Evolutionary conservation across 1,284 basidiomycete species (phyloP), one percentile per base, ranked within the genome.

Genomic region (Apiotrichum gracile): DNA sequence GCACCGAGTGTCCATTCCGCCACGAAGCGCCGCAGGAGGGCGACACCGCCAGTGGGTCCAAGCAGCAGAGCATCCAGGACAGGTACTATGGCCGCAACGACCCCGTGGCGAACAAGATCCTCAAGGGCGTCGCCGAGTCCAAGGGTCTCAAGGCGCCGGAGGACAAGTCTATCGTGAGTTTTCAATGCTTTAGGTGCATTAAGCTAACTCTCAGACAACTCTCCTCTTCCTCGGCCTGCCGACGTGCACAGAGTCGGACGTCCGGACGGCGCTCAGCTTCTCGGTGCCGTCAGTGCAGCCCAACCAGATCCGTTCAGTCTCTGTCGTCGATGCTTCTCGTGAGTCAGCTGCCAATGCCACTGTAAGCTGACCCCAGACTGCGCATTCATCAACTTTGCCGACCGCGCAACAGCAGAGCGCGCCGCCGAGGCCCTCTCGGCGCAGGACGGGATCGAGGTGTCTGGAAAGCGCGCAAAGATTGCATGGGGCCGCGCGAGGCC

Each of bases 381-480:
- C 74, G 94, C 94, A 0, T 99, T 99, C 73, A 81, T 97, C 54
- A 97, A 97, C 73, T 98, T 98, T 77, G 84, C 80, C 55, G 83
- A 87, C 52, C 81, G 96, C 26, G 68, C 79, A 2, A 79, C 82
- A 17, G 93, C 96, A 14, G 96, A 99, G 72, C 76, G 78, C 9
- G 91, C 89, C 0, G 93, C 93, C 0, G 82, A 86, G 61, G 85
- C 86, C 10, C 89, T 93, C 82, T 82, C 88, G 4, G 65, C 68
- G 5, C 70, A 73, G 16, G 83, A 85, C 57, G 93, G 92, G 4
- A 79, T 98, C 22, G 88, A 92, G 63, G 78, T 97, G 37, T 85
- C 87, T 27, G 87, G 84, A 1, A 84, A 87, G 65, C 80, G 80
- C 49, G 82, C 88, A 10, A 78, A 82, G 44, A 81, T 97, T 12